Conservation (phyloP, 331 rosid genomes). For the Phaseolus coccineus region DNA sequence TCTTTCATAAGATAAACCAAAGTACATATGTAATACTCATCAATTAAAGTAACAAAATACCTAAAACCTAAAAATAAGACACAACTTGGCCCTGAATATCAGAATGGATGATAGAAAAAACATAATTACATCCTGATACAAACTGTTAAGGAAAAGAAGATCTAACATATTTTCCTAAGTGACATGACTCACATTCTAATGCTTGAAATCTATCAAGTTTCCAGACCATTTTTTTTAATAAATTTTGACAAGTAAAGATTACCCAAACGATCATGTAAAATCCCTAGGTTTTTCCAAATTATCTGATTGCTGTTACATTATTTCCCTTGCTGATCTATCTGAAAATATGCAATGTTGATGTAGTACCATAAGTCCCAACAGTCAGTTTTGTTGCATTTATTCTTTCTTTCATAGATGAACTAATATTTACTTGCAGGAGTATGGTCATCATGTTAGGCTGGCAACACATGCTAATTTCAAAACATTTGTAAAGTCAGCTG, state of each 20-base stretch:
- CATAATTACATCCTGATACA: no score
- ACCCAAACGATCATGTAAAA: not conserved
- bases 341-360: conserved; percentile 40
- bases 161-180: no score
- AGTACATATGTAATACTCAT: not conserved
- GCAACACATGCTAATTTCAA: conserved; percentile 92
- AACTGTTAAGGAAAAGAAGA: no score
- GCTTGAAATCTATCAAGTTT: no score
- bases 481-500: conserved; percentile 84
- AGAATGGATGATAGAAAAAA: no score
- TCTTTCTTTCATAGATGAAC: conserved; percentile 33
- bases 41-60: no score
- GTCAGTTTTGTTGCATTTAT: conserved; percentile 14
- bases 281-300: conserved; percentile 18
- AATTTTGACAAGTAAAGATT: no score
- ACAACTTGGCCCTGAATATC: no score
- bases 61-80: no score
- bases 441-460: conserved; percentile 94
- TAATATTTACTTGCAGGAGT: conserved; percentile 71
- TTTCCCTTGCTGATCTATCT: conserved; percentile 23
- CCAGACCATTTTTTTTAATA: no score
- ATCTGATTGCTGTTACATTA: conserved; percentile 1
- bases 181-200: no score
- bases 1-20: no score
- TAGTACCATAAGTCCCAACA: conserved; percentile 27